Conservation (phyloP, 805 yeast species). For the Starmera pachycereana region DNA sequence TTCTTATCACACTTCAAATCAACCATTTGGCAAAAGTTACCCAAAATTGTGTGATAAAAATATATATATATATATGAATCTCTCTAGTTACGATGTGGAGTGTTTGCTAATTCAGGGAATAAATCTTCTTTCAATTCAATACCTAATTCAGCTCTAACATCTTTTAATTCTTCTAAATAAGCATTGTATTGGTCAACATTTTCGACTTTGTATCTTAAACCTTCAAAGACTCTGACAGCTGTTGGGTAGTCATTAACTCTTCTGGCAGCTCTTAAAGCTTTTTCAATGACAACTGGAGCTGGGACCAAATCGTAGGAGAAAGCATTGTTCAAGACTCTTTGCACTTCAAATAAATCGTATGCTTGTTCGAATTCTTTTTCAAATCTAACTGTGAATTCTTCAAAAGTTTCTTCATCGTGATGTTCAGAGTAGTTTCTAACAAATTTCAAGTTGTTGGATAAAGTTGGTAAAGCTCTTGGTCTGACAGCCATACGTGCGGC, state of each 20-base stretch:
- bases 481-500: background rate
- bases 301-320: constrained; percentile 98
- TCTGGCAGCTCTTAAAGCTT: constrained; percentile 96
- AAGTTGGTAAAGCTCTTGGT: constrained; percentile 2
- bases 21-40: too few relatives aligned
- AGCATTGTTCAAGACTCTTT: constrained; percentile 94
- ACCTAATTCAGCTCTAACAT: constrained; percentile 85
- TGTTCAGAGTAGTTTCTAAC: constrained; percentile 67
- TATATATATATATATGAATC: too few relatives aligned
- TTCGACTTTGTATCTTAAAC: constrained; percentile 92
- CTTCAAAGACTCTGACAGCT: constrained; percentile 97
- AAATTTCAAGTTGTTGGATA: constrained; percentile 13
- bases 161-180: constrained; percentile 90
- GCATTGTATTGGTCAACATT: constrained; percentile 90
- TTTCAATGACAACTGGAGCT: constrained; percentile 91
- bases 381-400: constrained; percentile 82
- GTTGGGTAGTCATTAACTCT: constrained; percentile 98
- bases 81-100: constrained; percentile 14
- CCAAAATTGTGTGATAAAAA: too few relatives aligned
- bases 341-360: constrained; percentile 77
- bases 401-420: constrained; percentile 88
- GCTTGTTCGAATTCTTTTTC: constrained; percentile 96
- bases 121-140: constrained; percentile 88
- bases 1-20: too few relatives aligned
- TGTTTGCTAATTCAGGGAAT: constrained; percentile 32